These are phyloP conservation scores for Phyllosticta citrichinensis DNA, from an alignment of 2,329 filamentous ascomycete genomes.

Conservation along the genomic window DNA sequence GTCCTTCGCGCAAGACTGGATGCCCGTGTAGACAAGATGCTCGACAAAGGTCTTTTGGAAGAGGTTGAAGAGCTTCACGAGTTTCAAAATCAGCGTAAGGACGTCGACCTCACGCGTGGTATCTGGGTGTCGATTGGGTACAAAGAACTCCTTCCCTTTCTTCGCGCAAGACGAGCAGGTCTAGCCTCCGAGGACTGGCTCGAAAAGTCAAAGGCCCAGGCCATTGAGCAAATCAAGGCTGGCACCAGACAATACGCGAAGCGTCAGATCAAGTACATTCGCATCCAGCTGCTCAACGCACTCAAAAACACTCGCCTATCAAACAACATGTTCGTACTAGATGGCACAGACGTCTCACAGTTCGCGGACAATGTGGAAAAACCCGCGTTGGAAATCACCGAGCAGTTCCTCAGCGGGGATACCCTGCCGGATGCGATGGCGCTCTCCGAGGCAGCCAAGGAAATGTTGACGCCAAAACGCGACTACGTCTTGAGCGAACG, in stretches of 20 bases:
- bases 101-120: conserved; percentile 64
- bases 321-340: conserved; percentile 62
- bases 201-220: conserved; percentile 45
- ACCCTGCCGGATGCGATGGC: conserved; percentile 42
- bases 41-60: conserved; percentile 52
- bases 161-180: conserved; percentile 28
- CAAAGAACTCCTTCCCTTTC: conserved; percentile 75
- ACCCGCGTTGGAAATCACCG: conserved; percentile 53
- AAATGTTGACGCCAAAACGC: conserved; percentile 49
- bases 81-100: conserved; percentile 36
- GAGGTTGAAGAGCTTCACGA: conserved; percentile 49
- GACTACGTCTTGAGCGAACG: conserved; percentile 35
- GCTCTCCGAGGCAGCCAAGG: conserved; percentile 46
- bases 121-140: conserved; percentile 98
- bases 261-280: conserved; percentile 78
- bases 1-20: conserved; percentile 62
- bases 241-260: conserved; percentile 83
- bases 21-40: conserved; percentile 73
- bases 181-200: conserved; percentile 33
- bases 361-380: conserved; percentile 57
- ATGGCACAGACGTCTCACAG: conserved; percentile 58
- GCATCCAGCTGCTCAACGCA: conserved; percentile 65
- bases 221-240: conserved; percentile 66
- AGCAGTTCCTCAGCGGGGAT: conserved; percentile 49
- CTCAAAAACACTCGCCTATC: conserved; percentile 46